Evolutionary conservation across 352 stramenopile species (phyloP), one percentile per base, ranked within the genome.

Genomic region (Globisporangium cystogenes): DNA sequence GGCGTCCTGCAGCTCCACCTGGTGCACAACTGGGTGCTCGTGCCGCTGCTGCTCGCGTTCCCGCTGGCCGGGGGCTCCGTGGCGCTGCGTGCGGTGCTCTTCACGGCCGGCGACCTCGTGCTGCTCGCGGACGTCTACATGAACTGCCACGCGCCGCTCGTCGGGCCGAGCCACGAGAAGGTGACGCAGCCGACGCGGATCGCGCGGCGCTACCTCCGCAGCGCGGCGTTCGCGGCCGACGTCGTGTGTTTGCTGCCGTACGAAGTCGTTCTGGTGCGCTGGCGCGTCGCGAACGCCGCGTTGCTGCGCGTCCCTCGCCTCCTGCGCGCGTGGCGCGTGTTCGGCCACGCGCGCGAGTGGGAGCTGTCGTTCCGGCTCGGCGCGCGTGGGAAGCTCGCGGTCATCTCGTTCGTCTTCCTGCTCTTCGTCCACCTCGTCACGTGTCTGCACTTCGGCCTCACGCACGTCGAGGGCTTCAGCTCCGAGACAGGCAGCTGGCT

Each of bases 21-120:
- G 26, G 71, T 64, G 49, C 82, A 83, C 64, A 81, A 85, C 49
- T 85, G 73, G 76, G 53, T 82, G 2, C 41, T 68, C 12, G 48
- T 83, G 7, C 75, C 73, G 1, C 52, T 84, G 3, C 65, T 79
- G 35, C 69, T 86, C 14, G 62, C 71, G 14, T 86, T 86, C 45
- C 48, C 59, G 24, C 48, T 86, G 4, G 41, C 68, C 50, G 43
- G n/a, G n/a, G n/a, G n/a, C n/a, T n/a, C n/a, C n/a, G n/a, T n/a
- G n/a, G n/a, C n/a, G n/a, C n/a, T n/a, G n/a, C n/a, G n/a, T n/a
- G n/a, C n/a, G n/a, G n/a, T n/a, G n/a, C n/a, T n/a, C n/a, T n/a
- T n/a, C n/a, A n/a, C n/a, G n/a, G n/a, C n/a, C n/a, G n/a, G n/a
- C n/a, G n/a, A n/a, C n/a, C n/a, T n/a, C n/a, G n/a, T n/a, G n/a